A percentile compares a stretch with the other conserved stretches of the same genome.
Conservation (phyloP, 192 early-diverging fungal genomes). For the Coemansia sp. region DNA sequence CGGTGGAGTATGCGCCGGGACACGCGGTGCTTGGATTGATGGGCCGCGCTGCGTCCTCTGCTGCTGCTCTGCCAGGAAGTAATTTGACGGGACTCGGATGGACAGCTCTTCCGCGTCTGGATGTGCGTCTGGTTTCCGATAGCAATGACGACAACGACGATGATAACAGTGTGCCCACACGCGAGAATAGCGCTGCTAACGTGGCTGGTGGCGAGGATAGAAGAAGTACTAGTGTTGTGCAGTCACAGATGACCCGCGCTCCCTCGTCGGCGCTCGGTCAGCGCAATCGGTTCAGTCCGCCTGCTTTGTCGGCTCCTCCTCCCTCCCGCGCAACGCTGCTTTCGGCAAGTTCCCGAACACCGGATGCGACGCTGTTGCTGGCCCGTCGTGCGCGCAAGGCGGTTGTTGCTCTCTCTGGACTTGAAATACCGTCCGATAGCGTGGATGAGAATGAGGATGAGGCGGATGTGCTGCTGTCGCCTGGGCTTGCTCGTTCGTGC, state of each 20-base stretch:
- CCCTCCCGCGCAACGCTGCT: background rate
- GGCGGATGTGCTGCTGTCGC: slow-evolving; percentile 8
- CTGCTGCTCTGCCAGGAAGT: slow-evolving; percentile 4
- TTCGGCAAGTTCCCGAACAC: background rate
- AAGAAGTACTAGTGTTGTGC: background rate
- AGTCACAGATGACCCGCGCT: too few species aligned
- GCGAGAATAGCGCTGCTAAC: too few species aligned
- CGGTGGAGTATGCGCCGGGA: slow-evolving; percentile 5
- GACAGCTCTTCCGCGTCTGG: slow-evolving; percentile 38
- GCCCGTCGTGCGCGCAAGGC: slow-evolving; percentile 1
- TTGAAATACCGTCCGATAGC: background rate
- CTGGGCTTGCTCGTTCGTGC: slow-evolving; percentile 16
- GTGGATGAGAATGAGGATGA: background rate
- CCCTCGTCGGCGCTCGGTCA: too few species aligned
- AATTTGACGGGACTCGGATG: slow-evolving; percentile 34
- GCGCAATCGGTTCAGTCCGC: background rate
- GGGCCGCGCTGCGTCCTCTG: background rate
- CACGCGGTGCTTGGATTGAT: slow-evolving; percentile 5
- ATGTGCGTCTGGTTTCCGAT: slow-evolving; percentile 11
- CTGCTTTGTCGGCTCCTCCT: background rate
- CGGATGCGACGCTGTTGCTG: background rate
- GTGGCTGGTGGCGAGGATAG: slow-evolving; percentile 6
- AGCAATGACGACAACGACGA: too few species aligned
- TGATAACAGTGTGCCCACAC: too few species aligned
- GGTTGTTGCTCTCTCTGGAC: slow-evolving; percentile 13